These are phyloP conservation scores for Brachypodium distachyon DNA, from an alignment of 202 grass and related monocot species.

Conservation along the genomic window DNA sequence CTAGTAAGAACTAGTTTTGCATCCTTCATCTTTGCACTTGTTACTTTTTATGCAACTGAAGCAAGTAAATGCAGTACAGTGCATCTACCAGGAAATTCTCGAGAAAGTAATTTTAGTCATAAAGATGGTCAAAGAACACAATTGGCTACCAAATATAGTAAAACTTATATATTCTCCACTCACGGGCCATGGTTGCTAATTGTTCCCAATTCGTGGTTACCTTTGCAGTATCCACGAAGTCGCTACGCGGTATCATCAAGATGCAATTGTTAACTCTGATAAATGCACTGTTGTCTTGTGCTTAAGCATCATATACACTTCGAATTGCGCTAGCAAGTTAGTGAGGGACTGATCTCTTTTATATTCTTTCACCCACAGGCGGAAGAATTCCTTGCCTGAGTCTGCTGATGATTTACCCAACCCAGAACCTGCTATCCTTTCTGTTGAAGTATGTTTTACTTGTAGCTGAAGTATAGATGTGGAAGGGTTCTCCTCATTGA, in stretches of 20 bases:
- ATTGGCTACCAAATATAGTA: background rate
- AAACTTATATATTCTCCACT: no score
- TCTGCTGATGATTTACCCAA: slow-evolving; percentile 50
- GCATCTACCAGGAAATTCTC: background rate
- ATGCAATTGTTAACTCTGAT: background rate
- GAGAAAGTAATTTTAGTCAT: background rate
- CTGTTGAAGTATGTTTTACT: slow-evolving; percentile 76
- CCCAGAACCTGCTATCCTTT: slow-evolving; percentile 81
- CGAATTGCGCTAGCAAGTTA: background rate
- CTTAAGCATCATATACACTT: background rate
- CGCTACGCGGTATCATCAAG: background rate
- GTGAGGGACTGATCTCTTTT: background rate
- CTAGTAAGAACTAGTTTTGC: slow-evolving; percentile 27
- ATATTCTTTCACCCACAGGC: slow-evolving; percentile 31
- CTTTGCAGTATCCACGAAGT: background rate
- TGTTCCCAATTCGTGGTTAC: background rate
- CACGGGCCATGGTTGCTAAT: no score
- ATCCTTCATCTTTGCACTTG: slow-evolving; percentile 11
- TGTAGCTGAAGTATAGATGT: background rate
- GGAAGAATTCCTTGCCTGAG: slow-evolving; percentile 37
- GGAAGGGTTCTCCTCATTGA: background rate
- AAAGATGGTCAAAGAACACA: background rate
- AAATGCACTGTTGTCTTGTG: background rate
- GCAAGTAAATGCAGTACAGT: background rate
- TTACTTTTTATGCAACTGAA: background rate